These are phyloP conservation scores for Thoreauomyces humboldtii DNA, from an alignment of 192 early-diverging fungal species.

Conservation along the genomic window DNA sequence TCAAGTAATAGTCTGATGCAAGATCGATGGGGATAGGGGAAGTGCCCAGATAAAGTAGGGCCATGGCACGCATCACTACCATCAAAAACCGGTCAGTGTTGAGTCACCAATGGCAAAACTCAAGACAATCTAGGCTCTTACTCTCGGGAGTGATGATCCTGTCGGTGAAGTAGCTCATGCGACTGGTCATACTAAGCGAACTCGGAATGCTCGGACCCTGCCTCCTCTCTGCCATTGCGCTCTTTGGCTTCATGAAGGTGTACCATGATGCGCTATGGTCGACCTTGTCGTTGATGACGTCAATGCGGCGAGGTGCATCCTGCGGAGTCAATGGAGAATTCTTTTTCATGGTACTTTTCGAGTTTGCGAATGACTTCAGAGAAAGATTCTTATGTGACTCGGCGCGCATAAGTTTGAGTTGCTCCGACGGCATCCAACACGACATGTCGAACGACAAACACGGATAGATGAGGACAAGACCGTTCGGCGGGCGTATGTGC, in stretches of 20 bases:
- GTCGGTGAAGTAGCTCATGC: constrained; percentile 78
- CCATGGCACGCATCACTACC: constrained; percentile 64
- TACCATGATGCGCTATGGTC: constrained; percentile 45
- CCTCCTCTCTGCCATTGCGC: not conserved
- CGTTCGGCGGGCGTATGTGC: constrained; percentile 64
- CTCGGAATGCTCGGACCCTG: constrained; percentile 37
- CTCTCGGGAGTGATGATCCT: constrained; percentile 75
- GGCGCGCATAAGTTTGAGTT: constrained; percentile 58
- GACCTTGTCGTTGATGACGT: constrained; percentile 46
- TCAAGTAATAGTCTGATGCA: constrained; percentile 77
- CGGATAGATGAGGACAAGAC: constrained; percentile 85
- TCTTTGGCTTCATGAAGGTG: constrained; percentile 23
- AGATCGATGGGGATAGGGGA: constrained; percentile 71
- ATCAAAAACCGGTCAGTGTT: too few species aligned
- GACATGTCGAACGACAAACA: constrained; percentile 87
- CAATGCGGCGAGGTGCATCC: constrained; percentile 48
- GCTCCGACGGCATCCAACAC: constrained; percentile 81
- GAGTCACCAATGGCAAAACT: too few species aligned
- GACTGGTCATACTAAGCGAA: constrained; percentile 45
- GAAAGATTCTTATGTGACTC: constrained; percentile 51
- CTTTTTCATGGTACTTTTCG: constrained; percentile 68
- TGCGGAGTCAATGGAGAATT: constrained; percentile 59
- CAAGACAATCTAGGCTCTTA: constrained; percentile 24
- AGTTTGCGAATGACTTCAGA: constrained; percentile 43
- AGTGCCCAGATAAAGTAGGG: constrained; percentile 82